Percentiles rank a stretch among this genome's conserved stretches.
Conservation (phyloP, 225 moss, liverwort and hornwort species). For the Climacium dendroides region DNA sequence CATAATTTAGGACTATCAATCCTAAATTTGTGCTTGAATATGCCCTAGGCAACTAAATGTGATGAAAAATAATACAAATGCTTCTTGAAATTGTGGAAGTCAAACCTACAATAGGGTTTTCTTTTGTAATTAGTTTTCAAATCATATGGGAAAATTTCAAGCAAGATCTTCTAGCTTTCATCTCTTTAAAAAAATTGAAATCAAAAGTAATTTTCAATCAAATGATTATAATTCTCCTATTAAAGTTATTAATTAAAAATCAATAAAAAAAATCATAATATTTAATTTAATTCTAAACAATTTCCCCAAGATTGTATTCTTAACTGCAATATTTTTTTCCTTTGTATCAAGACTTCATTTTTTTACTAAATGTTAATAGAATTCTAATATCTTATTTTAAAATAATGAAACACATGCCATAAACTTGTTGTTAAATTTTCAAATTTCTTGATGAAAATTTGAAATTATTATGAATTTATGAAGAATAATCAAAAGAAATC, state of each 20-base stretch:
- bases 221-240: too few relatives aligned
- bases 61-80: neutral
- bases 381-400: neutral
- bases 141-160: neutral
- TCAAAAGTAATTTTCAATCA: neutral
- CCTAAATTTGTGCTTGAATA: neutral
- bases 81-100: neutral
- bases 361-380: neutral
- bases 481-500: neutral
- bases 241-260: too few relatives aligned
- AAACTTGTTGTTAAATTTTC: fast-evolving
- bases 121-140: neutral
- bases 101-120: neutral
- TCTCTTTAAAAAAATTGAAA: neutral
- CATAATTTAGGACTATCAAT: neutral
- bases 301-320: neutral
- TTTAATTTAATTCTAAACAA: too few relatives aligned
- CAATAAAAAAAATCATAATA: too few relatives aligned
- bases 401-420: neutral
- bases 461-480: neutral
- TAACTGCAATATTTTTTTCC: neutral
- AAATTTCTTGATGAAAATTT: neutral
- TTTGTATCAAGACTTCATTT: too few relatives aligned
- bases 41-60: neutral
- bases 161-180: neutral